Conservation (phyloP, 2,329 filamentous ascomycete genomes). For the Xylariaceae sp. region DNA sequence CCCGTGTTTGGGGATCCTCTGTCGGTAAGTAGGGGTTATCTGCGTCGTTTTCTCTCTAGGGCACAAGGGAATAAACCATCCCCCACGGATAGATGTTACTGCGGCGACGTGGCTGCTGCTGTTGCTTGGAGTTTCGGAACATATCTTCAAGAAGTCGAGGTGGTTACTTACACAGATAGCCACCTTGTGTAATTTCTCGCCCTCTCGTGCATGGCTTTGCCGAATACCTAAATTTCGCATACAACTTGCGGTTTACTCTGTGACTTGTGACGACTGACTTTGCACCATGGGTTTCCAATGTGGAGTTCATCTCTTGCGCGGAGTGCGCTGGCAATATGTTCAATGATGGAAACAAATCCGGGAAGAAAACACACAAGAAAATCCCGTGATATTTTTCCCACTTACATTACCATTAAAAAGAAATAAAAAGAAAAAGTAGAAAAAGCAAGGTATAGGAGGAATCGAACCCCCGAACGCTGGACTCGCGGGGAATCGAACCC, state of each 20-base stretch:
- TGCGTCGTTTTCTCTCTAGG: slow-evolving; percentile 1
- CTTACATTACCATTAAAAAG: no score
- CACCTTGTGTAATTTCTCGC: background rate
- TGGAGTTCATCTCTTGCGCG: no score
- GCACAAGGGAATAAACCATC: slow-evolving; percentile 4
- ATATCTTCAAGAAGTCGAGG: slow-evolving; percentile 2
- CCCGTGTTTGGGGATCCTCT: background rate
- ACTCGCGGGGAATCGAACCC: slow-evolving; percentile 24
- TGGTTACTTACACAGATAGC: background rate
- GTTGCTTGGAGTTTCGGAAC: slow-evolving; percentile 8
- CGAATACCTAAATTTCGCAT: background rate
- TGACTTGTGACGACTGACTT: no score
- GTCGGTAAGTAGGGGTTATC: background rate
- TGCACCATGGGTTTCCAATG: no score
- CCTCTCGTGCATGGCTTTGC: background rate
- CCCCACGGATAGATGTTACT: slow-evolving; percentile 15
- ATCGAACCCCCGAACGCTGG: slow-evolving; percentile 16
- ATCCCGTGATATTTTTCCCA: no score
- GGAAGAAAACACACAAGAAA: background rate
- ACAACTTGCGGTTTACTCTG: no score
- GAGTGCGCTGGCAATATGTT: no score
- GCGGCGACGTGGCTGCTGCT: background rate
- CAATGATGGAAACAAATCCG: no score
- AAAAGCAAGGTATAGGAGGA: slow-evolving; percentile 12
- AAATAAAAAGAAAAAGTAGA: background rate